Evolutionary conservation across 228 moss, liverwort and hornwort species (phyloP).

Genomic region (Sphagnum magellanicum): DNA sequence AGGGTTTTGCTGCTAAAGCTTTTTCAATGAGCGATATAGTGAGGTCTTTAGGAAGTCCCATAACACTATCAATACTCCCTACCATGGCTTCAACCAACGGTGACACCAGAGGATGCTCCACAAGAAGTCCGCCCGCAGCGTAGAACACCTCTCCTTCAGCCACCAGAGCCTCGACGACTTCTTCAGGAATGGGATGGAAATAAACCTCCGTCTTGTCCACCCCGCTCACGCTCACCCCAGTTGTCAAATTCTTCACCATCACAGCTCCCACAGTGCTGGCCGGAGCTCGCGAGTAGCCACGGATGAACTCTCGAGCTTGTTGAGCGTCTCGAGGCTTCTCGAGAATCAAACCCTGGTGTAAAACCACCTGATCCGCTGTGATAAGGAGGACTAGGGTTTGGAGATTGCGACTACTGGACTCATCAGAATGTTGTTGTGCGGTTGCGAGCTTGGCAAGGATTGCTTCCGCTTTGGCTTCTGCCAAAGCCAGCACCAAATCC

Average conservation of each 20-base stretch:
- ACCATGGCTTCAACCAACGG: conserved; percentile 93
- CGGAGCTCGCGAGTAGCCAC: conserved; percentile 78
- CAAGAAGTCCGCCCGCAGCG: conserved; percentile 83
- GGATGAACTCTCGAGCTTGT: conserved; percentile 72
- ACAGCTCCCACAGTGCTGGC: conserved; percentile 82
- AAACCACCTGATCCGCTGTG: conserved; percentile 97
- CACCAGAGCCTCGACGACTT: conserved; percentile 30
- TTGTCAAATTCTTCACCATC: conserved; percentile 72
- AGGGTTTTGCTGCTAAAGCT: conserved; percentile 4
- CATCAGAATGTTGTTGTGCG: conserved; percentile 10
- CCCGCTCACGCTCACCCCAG: conserved; percentile 46
- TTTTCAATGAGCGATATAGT: conserved; percentile 48
- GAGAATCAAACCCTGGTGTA: conserved; percentile 82
- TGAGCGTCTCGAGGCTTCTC: conserved; percentile 77
- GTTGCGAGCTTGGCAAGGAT: conserved; percentile 64
- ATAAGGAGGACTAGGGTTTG: conserved; percentile 47
- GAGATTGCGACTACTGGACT: background rate
- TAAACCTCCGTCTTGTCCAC: conserved; percentile 46
- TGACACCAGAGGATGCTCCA: conserved; percentile 93
- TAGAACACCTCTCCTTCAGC: conserved; percentile 78
- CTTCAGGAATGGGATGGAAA: conserved; percentile 38
- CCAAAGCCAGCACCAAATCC: conserved; percentile 74
- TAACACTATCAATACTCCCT: conserved; percentile 81
- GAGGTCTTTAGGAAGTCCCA: conserved; percentile 87
- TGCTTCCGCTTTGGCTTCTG: conserved; percentile 85